Conservation (phyloP, 306 rosid species). For the Cicer arietinum region DNA sequence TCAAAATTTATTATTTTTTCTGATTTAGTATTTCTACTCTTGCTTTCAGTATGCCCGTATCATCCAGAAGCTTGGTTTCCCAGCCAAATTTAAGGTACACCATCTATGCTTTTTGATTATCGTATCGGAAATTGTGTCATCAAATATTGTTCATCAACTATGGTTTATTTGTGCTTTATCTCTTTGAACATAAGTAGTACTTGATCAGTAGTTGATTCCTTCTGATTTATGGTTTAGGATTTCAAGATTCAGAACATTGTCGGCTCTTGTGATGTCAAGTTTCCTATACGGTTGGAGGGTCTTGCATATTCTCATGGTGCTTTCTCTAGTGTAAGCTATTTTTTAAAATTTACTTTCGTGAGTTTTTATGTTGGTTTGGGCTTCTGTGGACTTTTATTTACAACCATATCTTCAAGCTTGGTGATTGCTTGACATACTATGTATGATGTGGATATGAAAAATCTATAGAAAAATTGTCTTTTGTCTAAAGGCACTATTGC, state of each 20-base stretch:
- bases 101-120: not conserved
- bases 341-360: not conserved
- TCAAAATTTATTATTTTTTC: not conserved
- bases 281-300: conserved; percentile 92
- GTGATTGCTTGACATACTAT: not conserved
- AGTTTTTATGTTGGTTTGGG: not conserved
- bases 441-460: not conserved
- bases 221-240: conserved; percentile 42
- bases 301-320: conserved; percentile 91
- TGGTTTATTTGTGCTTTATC: conserved; percentile 3
- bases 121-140: conserved; percentile 23
- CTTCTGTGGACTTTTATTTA: not conserved
- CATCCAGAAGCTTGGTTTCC: conserved; percentile 89
- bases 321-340: conserved; percentile 80
- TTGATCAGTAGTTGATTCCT: conserved; percentile 16
- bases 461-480: not conserved
- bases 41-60: conserved; percentile 87
- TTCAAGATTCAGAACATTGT: conserved; percentile 96
- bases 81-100: conserved; percentile 82
- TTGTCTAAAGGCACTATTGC: not conserved
- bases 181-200: not conserved
- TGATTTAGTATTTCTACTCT: conserved; percentile 28
- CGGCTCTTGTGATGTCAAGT: conserved; percentile 92
- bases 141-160: too few relatives aligned
- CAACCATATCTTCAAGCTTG: not conserved